Conservation (phyloP, 768 basidiomycete species). For the Lentinula sp. region DNA sequence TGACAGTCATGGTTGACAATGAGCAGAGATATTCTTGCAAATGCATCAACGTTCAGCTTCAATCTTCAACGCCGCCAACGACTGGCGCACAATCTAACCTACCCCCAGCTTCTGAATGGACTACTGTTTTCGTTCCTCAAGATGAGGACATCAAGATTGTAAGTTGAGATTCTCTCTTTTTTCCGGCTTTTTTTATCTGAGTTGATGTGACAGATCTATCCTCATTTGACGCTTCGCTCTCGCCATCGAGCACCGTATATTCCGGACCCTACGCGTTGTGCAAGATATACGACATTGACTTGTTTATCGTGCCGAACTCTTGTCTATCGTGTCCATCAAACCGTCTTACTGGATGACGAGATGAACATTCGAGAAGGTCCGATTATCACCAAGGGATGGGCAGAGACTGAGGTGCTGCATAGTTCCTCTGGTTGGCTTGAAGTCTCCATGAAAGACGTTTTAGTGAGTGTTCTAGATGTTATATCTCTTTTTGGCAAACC, state of each 20-base stretch:
- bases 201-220: conserved; percentile 29
- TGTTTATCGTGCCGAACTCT: conserved; percentile 40
- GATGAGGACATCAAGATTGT: conserved; percentile 41
- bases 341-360: conserved; percentile 31
- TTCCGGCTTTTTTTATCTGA: not conserved
- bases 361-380: conserved; percentile 32
- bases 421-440: conserved; percentile 49
- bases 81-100: conserved; percentile 15
- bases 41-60: conserved; percentile 44
- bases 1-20: not conserved
- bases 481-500: not conserved
- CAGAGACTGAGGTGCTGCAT: conserved; percentile 40
- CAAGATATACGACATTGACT: conserved; percentile 35
- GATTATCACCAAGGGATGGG: conserved; percentile 46
- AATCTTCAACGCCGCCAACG: conserved; percentile 31
- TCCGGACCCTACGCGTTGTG: conserved; percentile 20
- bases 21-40: conserved; percentile 27
- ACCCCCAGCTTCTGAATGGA: conserved; percentile 20
- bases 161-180: conserved; percentile 4
- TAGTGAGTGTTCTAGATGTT: conserved; percentile 30
- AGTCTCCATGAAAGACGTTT: conserved; percentile 31
- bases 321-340: conserved; percentile 42
- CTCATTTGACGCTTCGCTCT: conserved; percentile 42
- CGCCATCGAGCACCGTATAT: conserved; percentile 22
- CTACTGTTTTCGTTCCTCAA: conserved; percentile 36